Base-by-base conservation (phyloP, 2,329 filamentous ascomycete species). In the Fusarium luffae region DNA sequence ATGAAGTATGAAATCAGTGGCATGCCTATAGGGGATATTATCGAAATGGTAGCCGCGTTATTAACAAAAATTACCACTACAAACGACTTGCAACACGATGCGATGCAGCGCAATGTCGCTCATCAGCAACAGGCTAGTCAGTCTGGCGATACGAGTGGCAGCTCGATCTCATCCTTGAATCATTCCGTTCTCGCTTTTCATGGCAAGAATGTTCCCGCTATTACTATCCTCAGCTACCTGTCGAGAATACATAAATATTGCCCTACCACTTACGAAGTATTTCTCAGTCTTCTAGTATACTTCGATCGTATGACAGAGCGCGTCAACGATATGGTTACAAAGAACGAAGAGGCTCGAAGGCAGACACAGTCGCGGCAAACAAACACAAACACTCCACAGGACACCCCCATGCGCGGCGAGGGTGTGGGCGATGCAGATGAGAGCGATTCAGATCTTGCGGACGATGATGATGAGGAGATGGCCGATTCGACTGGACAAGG, bases 251-350 rank as follows among this genome's bases (percentile, higher is more conserved):
- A 99, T 82, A 98, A 98, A 82, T 99, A 99, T 82, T 99, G 96
- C 76, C 96, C 96, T 1, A 98, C 96, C 8, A 98, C 96, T 1
- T 99, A 97, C 78, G 96, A 99, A 80, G 96, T 99, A 0, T 99
- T 99, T 77, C 83, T 99, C 64, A 98, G 94, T 77, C 82, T 99
- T 75, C 83, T 99, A 58, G 94, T 99, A 32, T 99, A 98, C 81
- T 99, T 99, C 81, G 96, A 99, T 79, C 92, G 96, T 67, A 99
- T 99, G 96, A 98, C 95, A 44, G 96, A 98, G 79, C 88, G 93
- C 62, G 94, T 98, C 63, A 98, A 98, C 77, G 90, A 92, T 46
- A 86, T 91, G 61, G 91, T 93, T 9, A 86, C 92, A 78, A 89
- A 91, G 77, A 89, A 86, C 76, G 90, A 86, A 81, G 83, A 88